These are phyloP conservation scores for Aspergillus ellipticus DNA, from an alignment of 495 filamentous ascomycete genomes.

Conservation along the genomic window DNA sequence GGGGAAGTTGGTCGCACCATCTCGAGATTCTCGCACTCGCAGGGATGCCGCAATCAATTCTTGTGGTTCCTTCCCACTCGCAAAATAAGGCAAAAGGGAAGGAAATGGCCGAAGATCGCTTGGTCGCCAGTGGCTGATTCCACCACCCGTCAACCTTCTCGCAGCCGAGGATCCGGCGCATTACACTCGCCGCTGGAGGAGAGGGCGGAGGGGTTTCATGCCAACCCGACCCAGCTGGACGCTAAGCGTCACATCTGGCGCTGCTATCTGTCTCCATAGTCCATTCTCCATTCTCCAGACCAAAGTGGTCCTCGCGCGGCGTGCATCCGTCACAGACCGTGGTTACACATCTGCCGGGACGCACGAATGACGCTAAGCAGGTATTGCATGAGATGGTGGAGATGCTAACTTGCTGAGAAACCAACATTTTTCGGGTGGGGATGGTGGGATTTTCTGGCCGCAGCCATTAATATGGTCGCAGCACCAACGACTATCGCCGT, in stretches of 20 bases:
- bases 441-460: slow-evolving; percentile 5
- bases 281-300: background rate
- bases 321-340: slow-evolving; percentile 9
- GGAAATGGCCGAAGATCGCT: background rate
- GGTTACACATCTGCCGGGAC: slow-evolving; percentile 11
- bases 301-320: background rate
- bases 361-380: background rate
- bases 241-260: background rate
- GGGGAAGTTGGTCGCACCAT: background rate
- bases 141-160: background rate
- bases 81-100: background rate
- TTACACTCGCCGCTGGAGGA: background rate
- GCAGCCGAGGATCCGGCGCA: background rate
- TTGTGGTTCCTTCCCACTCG: background rate
- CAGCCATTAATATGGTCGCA: slow-evolving; percentile 1
- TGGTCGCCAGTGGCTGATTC: background rate
- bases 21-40: background rate
- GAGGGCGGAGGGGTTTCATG: background rate
- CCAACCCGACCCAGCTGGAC: background rate
- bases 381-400: slow-evolving; percentile 7
- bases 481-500: background rate
- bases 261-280: background rate
- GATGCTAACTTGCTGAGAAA: background rate
- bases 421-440: slow-evolving; percentile 6
- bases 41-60: background rate